Conservation (phyloP, 495 filamentous ascomycete species). For the Aspergillus incahuasiensis region DNA sequence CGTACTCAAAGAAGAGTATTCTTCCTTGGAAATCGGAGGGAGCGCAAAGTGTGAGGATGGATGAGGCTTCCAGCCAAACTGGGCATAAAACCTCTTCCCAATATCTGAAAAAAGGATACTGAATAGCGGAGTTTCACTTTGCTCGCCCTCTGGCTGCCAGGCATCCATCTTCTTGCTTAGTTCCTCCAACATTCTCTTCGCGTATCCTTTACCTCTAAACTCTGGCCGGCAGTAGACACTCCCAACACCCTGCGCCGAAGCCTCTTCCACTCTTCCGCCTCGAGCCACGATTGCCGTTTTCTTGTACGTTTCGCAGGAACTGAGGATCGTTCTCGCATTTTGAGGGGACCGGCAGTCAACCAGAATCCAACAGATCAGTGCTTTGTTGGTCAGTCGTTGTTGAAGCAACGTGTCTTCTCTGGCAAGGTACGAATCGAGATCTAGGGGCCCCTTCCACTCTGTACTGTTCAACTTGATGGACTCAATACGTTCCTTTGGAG, state of each 20-base stretch:
- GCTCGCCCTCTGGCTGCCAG: constrained; percentile 45
- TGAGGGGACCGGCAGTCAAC: constrained; percentile 51
- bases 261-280: constrained; percentile 51
- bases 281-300: constrained; percentile 64
- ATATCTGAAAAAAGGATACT: constrained; percentile 91
- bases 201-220: constrained; percentile 74
- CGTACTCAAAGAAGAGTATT: constrained; percentile 15
- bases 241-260: constrained; percentile 72
- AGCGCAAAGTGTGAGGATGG: constrained; percentile 66
- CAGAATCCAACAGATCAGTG: constrained; percentile 82
- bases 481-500: constrained; percentile 55
- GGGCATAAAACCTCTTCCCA: constrained; percentile 86
- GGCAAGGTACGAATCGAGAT: constrained; percentile 63
- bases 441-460: constrained; percentile 67
- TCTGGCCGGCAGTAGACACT: constrained; percentile 78
- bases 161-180: constrained; percentile 47
- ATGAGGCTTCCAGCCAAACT: constrained; percentile 74
- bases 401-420: constrained; percentile 69
- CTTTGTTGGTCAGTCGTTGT: constrained; percentile 64
- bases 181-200: constrained; percentile 62
- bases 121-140: constrained; percentile 45
- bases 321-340: constrained; percentile 58
- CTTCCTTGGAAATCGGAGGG: constrained; percentile 33
- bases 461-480: constrained; percentile 64
- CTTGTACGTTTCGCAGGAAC: constrained; percentile 76